Evolutionary conservation across 2,329 filamentous ascomycete genomes (phyloP), one percentile per base, ranked within the genome.

Genomic region (Xylaria sp.): DNA sequence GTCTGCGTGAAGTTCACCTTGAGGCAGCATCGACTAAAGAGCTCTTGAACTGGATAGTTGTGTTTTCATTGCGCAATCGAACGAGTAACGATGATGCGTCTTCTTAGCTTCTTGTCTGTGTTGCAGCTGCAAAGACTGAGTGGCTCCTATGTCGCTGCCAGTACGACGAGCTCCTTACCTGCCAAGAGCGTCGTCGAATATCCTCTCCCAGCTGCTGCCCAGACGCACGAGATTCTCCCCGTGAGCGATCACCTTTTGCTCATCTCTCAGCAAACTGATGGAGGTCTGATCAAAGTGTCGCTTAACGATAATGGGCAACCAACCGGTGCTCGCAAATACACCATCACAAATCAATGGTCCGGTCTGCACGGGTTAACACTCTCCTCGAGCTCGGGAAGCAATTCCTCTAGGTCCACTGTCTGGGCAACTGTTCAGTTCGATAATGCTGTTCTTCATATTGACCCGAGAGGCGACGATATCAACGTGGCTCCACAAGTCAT

Each of bases 181-280:
- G 41, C 41, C 13, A 46, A 46, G 18, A 46, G 41, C 6, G 41
- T 46, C 13, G 41, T 46, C 41, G 41, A 46, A n/a, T 46, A 46
- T 46, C 18, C 41, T 46, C 41, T 46, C 18, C 41, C 41, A 46
- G 41, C 41, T 46, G 41, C 41, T n/a, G 41, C 41, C 41, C 13
- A 46, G 18, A 46, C 41, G 2, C 41, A 46, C 15, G 41, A 46
- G 13, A 46, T 46, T 46, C 41, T 46, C 41, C 15, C 15, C 41
- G 41, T 46, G 41, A 46, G 41, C 41, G 41, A 46, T n/a, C 15
- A 46, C 15, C 15, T 46, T 2, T n/a, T 46, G 2, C 15, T 46
- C 15, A 46, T 46, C 41, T 46, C 41, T 46, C 41, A 46, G 41
- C 41, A 46, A 46, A 46, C 41, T n/a, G 41, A 46, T 46, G 41